Evolutionary conservation across 768 basidiomycete genomes (phyloP).

Genomic region (Auriscalpium microsporum): DNA sequence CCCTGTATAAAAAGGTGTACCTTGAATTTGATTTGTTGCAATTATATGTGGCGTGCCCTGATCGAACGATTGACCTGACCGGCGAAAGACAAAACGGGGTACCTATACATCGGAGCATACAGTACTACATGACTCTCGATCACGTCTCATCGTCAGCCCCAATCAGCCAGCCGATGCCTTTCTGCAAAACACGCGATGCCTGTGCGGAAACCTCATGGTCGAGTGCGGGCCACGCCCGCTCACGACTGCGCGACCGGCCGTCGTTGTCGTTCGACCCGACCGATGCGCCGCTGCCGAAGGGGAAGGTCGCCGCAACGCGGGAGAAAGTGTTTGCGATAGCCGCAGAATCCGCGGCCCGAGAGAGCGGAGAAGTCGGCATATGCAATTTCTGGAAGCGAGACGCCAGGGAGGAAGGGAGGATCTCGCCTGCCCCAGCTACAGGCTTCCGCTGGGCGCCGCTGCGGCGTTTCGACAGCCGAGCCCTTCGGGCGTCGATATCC

Average conservation of each 20-base stretch:
- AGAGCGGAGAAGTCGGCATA: slow-evolving; percentile 57
- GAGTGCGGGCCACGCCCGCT: slow-evolving; percentile 22
- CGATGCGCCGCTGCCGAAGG: slow-evolving; percentile 45
- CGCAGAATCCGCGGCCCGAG: slow-evolving; percentile 61
- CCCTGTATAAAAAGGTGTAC: neutral
- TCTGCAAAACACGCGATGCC: slow-evolving; percentile 71
- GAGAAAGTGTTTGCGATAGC: slow-evolving; percentile 76
- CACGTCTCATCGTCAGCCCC: slow-evolving; percentile 58
- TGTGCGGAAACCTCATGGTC: slow-evolving; percentile 60
- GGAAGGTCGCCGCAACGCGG: slow-evolving; percentile 67
- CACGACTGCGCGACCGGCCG: slow-evolving; percentile 29
- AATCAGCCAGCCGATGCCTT: slow-evolving; percentile 94
- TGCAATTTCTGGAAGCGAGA: slow-evolving; percentile 58
- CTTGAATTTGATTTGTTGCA: neutral
- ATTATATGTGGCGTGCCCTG: neutral
- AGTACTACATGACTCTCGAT: neutral
- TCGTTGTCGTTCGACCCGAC: slow-evolving; percentile 30
- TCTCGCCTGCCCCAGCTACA: slow-evolving; percentile 1
- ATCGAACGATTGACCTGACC: neutral
- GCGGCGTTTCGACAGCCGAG: slow-evolving; percentile 27
- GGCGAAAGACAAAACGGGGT: neutral
- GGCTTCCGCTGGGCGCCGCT: slow-evolving; percentile 3
- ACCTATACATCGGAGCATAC: neutral
- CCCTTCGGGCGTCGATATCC: slow-evolving; percentile 44
- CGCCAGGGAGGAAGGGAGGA: slow-evolving; percentile 35